Conservation (phyloP, 495 filamentous ascomycete species). For the Hypoxylon crocopeplum region DNA sequence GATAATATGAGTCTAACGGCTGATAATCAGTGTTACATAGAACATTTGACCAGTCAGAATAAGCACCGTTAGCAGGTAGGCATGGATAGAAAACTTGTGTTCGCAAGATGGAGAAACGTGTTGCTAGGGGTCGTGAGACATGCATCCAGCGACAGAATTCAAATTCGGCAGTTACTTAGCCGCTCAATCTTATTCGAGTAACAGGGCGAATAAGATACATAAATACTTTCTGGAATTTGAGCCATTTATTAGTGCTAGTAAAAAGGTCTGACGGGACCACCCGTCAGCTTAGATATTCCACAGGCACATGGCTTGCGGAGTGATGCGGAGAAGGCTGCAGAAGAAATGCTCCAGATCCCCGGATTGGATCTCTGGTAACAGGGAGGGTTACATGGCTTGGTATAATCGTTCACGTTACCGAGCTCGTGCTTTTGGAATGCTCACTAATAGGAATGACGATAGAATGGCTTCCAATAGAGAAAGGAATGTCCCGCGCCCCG, state of each 20-base stretch:
- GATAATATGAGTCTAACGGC: too few relatives aligned
- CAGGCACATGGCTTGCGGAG: slow-evolving; percentile 3
- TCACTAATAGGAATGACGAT: slow-evolving; percentile 1
- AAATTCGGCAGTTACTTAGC: slow-evolving; percentile 6
- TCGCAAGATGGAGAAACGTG: too few relatives aligned
- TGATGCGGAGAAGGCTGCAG: slow-evolving; percentile 29
- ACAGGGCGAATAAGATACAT: background rate
- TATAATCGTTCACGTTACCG: slow-evolving; percentile 8
- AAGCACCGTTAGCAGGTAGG: too few relatives aligned
- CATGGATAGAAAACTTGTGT: too few relatives aligned
- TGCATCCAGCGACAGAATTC: background rate
- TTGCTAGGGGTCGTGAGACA: background rate
- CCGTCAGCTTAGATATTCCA: background rate
- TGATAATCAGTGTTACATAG: too few relatives aligned
- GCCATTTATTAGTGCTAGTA: too few relatives aligned
- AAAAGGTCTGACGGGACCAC: too few relatives aligned
- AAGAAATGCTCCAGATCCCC: slow-evolving; percentile 12
- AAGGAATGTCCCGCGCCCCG: background rate
- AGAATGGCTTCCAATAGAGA: background rate
- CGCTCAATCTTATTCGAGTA: background rate
- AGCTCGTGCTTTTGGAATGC: slow-evolving; percentile 11
- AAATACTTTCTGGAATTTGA: slow-evolving; percentile 1
- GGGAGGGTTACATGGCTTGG: slow-evolving; percentile 28
- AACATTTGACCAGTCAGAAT: too few relatives aligned
- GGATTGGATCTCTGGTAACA: slow-evolving; percentile 22